These are phyloP conservation scores for Malassezia arunalokei DNA, from an alignment of 1,284 basidiomycete species.

Conservation along the genomic window DNA sequence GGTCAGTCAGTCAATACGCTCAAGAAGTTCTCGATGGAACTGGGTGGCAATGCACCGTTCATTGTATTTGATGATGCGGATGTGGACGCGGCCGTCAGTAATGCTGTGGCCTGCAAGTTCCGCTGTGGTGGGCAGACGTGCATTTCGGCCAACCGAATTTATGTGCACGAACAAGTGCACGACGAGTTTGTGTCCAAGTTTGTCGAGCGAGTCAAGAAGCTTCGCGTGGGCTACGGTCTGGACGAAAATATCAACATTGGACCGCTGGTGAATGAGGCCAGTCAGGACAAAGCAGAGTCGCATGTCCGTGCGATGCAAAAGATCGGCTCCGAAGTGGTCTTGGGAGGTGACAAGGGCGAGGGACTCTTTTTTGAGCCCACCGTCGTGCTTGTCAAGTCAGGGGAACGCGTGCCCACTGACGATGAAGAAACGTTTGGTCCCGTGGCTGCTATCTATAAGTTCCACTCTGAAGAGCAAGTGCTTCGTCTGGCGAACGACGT, in stretches of 20 bases:
- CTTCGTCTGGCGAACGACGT: slow-evolving; percentile 71
- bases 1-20: slow-evolving; percentile 69
- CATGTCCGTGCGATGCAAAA: slow-evolving; percentile 76
- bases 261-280: slow-evolving; percentile 76
- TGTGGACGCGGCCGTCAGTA: slow-evolving; percentile 82
- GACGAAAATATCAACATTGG: slow-evolving; percentile 69
- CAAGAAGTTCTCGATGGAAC: slow-evolving; percentile 61
- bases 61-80: slow-evolving; percentile 96
- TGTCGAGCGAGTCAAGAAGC: slow-evolving; percentile 67
- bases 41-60: slow-evolving; percentile 73
- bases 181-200: slow-evolving; percentile 73
- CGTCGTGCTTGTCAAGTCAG: slow-evolving; percentile 51
- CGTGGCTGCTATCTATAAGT: slow-evolving; percentile 55
- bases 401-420: slow-evolving; percentile 60
- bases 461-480: slow-evolving; percentile 85
- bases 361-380: slow-evolving; percentile 75
- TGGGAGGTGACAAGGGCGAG: slow-evolving; percentile 62
- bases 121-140: slow-evolving; percentile 82
- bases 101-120: slow-evolving; percentile 79
- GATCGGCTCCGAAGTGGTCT: slow-evolving; percentile 71
- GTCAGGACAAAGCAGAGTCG: slow-evolving; percentile 70
- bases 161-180: slow-evolving; percentile 59
- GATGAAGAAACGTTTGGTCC: slow-evolving; percentile 44
- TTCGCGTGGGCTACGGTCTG: slow-evolving; percentile 82
- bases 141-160: slow-evolving; percentile 50